Evolutionary conservation across 2,329 filamentous ascomycete species (phyloP).

Genomic region (Diaporthe vexans): DNA sequence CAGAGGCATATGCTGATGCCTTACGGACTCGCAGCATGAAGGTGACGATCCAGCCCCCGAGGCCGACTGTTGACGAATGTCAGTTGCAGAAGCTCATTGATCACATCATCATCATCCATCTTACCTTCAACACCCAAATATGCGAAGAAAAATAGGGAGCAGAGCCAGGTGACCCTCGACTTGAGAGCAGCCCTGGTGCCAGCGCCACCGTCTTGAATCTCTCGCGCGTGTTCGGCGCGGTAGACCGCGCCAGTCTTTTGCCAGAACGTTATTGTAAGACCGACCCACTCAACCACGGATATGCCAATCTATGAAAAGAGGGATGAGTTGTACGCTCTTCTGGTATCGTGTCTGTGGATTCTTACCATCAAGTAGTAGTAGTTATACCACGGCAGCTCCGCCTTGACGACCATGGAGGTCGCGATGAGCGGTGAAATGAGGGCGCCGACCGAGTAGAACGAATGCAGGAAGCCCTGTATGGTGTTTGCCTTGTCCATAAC

Average conservation of each 20-base stretch:
- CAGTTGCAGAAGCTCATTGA: background rate
- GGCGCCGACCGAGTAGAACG: conserved; percentile 79
- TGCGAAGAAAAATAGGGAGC: conserved; percentile 79
- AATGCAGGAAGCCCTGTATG: conserved; percentile 80
- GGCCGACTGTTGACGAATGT: conserved; percentile 2
- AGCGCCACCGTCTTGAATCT: conserved; percentile 54
- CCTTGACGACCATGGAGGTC: conserved; percentile 79
- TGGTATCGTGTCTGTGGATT: background rate
- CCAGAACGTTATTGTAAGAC: conserved; percentile 73
- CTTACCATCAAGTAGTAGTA: conserved; percentile 80
- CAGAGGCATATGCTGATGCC: conserved; percentile 78
- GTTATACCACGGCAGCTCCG: conserved; percentile 73
- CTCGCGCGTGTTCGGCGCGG: conserved; percentile 12
- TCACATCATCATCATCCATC: conserved; percentile 66
- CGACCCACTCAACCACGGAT: conserved; percentile 67
- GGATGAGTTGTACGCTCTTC: background rate
- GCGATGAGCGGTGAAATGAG: conserved; percentile 78
- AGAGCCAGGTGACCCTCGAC: conserved; percentile 76
- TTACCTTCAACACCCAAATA: conserved; percentile 85
- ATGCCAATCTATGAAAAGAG: conserved; percentile 57
- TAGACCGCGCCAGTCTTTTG: conserved; percentile 47
- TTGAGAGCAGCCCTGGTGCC: conserved; percentile 61
- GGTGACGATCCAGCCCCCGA: conserved; percentile 80
- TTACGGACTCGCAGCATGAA: conserved; percentile 87
- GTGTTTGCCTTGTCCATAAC: conserved; percentile 82